phyloP scores from a whole-genome alignment of 495 filamentous ascomycete species.

The Clavariopsis aquatica region DNA sequence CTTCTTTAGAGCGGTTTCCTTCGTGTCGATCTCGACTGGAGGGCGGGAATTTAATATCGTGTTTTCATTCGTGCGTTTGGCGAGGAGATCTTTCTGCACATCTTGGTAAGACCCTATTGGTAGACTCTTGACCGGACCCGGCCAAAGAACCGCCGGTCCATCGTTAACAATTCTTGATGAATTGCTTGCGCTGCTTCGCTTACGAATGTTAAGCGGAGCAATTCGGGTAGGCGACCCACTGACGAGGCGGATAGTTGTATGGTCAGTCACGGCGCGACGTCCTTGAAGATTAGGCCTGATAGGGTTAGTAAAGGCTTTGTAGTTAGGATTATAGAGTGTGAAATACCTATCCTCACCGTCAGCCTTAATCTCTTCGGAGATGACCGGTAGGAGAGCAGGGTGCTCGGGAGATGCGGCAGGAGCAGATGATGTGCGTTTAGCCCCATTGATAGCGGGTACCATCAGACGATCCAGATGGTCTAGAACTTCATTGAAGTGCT shows the following conservation, averaged over 20 bases:
- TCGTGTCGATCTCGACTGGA: conserved; percentile 22
- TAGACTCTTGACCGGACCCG: conserved; percentile 1
- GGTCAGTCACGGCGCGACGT: conserved; percentile 32
- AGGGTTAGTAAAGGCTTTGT: conserved; percentile 46
- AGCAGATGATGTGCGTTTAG: conserved; percentile 56
- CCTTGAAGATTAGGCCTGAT: conserved; percentile 33
- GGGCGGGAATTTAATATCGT: background rate
- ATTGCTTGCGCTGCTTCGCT: conserved; percentile 42
- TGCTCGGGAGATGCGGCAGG: conserved; percentile 45
- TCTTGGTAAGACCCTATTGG: conserved; percentile 16
- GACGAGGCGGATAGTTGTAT: conserved; percentile 44
- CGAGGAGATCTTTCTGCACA: conserved; percentile 15
- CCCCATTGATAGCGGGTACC: conserved; percentile 4
- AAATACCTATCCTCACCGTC: conserved; percentile 34
- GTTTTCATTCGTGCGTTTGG: conserved; percentile 5
- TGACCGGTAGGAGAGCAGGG: conserved; percentile 40
- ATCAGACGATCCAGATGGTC: conserved; percentile 64
- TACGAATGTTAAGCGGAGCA: conserved; percentile 48
- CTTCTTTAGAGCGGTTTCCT: conserved; percentile 38
- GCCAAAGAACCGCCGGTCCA: conserved; percentile 11
- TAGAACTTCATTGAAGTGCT: conserved; percentile 60
- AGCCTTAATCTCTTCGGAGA: conserved; percentile 44
- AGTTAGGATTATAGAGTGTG: conserved; percentile 30
- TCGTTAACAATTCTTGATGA: conserved; percentile 24
- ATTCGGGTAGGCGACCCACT: conserved; percentile 42